These are phyloP conservation scores for Lachnellula arida DNA, from an alignment of 2,329 filamentous ascomycete species.

Conservation along the genomic window DNA sequence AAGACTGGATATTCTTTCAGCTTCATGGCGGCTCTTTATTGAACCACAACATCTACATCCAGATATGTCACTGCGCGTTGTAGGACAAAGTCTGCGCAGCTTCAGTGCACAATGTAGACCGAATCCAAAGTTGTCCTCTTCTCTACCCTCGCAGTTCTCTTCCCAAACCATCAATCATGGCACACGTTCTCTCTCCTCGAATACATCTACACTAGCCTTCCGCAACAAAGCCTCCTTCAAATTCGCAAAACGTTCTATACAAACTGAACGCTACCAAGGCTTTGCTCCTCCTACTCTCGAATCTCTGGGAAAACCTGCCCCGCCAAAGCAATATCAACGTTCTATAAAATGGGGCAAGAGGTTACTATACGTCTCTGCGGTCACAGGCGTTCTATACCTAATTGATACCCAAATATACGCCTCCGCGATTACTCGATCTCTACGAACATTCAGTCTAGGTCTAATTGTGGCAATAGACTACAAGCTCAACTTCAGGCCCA, in stretches of 20 bases:
- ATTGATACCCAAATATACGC: conserved; percentile 74
- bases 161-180: neutral
- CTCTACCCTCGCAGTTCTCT: neutral
- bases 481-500: conserved; percentile 87
- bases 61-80: conserved; percentile 29
- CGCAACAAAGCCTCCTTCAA: conserved; percentile 5
- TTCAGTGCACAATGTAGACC: conserved; percentile 8
- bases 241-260: conserved; percentile 22
- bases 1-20: neutral
- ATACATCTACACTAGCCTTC: conserved; percentile 4
- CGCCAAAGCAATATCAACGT: conserved; percentile 66
- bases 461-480: conserved; percentile 85
- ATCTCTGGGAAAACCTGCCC: conserved; percentile 67
- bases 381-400: conserved; percentile 59
- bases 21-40: neutral
- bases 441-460: conserved; percentile 76
- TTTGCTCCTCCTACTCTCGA: conserved; percentile 73
- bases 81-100: conserved; percentile 19
- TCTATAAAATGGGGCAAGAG: conserved; percentile 74
- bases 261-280: conserved; percentile 49
- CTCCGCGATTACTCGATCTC: conserved; percentile 69
- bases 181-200: conserved; percentile 1
- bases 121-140: neutral
- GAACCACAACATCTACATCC: conserved; percentile 1
- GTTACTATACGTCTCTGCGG: conserved; percentile 55